Base-by-base conservation (phyloP, 2,329 filamentous ascomycete species). In the Scorias spongiosa region DNA sequence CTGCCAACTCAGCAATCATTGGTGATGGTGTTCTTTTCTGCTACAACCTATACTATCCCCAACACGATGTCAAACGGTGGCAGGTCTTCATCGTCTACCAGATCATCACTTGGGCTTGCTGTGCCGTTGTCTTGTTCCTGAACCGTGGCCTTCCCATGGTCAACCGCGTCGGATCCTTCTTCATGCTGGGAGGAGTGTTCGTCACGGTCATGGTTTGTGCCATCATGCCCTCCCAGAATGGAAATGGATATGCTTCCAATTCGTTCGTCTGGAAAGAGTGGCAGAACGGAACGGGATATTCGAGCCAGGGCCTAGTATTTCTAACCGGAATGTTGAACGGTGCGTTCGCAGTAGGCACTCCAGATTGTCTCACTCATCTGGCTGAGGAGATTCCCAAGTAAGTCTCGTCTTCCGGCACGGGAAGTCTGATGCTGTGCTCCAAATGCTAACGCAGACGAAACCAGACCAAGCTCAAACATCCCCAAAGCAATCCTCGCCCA, bases 271-370 rank as follows among this genome's bases (percentile, higher is more conserved):
- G 65, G 66, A 53, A 46, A 1, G 60, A 66, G 10, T 69, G 63
- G 53, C 51, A 51, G 10, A 68, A 69, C 46, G 48, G 59, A 14
- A 66, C 66, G 0, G 66, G 66, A 0, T 69, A 62, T 46, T 51
- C 49, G 2, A 67, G 62, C 48, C 66, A 72, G 37, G 76, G 75
- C 10, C 70, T 80, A 10, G 75, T 76, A 1, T 81, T 81, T 47
- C 57, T 80, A 12, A 63, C 72, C 5, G 76, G 77, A 11, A 76
- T 80, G 52, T 65, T 81, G 20, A 83, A 83, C 51, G 79, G 78
- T 15, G 78, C 77, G 2, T 83, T 75, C 54, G 71, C 74, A 29
- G 72, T 82, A 5, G 80, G 78, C 2, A 74, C 75, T 1, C 72
- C 76, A 0, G 79, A 83, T 51, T 71, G 72, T 17, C 71, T 74